Base-by-base conservation (phyloP, 805 yeast species). In the Candida piceae region DNA sequence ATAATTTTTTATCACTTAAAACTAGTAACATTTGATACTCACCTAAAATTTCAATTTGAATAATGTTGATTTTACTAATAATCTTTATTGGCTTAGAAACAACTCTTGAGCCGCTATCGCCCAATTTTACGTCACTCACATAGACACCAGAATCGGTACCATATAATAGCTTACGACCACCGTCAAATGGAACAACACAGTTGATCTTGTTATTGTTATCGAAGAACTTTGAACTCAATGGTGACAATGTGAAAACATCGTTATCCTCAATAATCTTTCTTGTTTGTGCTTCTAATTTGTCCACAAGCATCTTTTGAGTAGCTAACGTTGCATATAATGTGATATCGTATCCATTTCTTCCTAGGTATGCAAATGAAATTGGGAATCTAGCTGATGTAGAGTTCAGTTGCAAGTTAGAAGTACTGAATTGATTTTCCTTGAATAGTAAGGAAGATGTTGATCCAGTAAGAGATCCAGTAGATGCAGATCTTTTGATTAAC, bases 121-220 rank as follows among this genome's bases (percentile, higher is more conserved):
- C 52, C 35, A 69, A 53, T 40, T 73, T 70, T 31, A 80, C 75
- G 30, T 87, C 87, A 31, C 93, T 78, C 31, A 87, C 76, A 69
- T 83, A 93, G 3, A 93, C 79, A 5, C 98, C 97, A 1, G 82
- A 72, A 55, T 87, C 95, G 0, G 97, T 88, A 29, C 97, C 97
- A 53, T 85, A 89, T 24, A 93, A 59, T 46, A 89, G 64, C 55
- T 89, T 85, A 46, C 95, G 75, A 16, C 97, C 97, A 36, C 96
- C 96, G 55, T 93, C 95, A 58, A 85, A 83, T 23, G 96, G 95
- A 27, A 84, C 88, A 20, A 88, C 90, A 66, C 97, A 88, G 55
- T 86, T 88, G 50, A 90, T 84, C 42, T 83, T 76, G 54, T 89
- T 78, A 16, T 70, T 70, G 33, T 79, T 76, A 46, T 78, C 87